Evolutionary conservation across 441 rosid genomes (phyloP), one percentile per base, ranked within the genome.

Genomic region (Arabidopsis lyrata): DNA sequence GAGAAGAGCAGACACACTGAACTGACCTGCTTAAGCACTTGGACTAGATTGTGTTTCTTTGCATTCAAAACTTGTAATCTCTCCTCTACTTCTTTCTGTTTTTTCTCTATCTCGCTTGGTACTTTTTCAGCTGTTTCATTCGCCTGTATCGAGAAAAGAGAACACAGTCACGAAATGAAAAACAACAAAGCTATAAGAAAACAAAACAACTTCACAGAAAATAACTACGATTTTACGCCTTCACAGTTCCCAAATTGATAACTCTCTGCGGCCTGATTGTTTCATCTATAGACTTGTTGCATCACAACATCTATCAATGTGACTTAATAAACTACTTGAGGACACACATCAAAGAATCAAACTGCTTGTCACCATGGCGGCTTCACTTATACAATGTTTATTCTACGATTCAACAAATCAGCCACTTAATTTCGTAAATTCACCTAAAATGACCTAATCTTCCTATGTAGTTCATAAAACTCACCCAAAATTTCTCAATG

Each of bases 21-120:
- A 45, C 69, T 76, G 61, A 88, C 97, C 87, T 90, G 98, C 84
- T 89, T 95, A 72, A 95, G 83, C 56, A 86, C 86, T 84, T 85
- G 96, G 20, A 95, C 99, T 10, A 94, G 81, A 84, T 78, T 84
- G 83, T 95, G 97, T 67, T 92, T 92, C 84, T 84, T 92, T 15
- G 85, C 82, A 69, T 84, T 92, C 87, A 92, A 84, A 77, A 86
- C 74, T 77, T 81, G 82, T 70, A 91, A 84, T 70, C 81, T 87
- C 79, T 88, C 95, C 83, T 89, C 91, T 3, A 90, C 83, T 66
- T 84, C 90, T 72, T 61, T 85, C 72, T 74, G 83, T 83, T 89
- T 81, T 62, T 79, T 88, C 79, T 82, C 88, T 74, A 77, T 79
- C 44, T 80, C 86, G 67, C 64, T 77, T 14, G 77, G 58, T 48